phyloP scores from a whole-genome alignment of 208 protist species.

The Novymonas esmeraldas region DNA sequence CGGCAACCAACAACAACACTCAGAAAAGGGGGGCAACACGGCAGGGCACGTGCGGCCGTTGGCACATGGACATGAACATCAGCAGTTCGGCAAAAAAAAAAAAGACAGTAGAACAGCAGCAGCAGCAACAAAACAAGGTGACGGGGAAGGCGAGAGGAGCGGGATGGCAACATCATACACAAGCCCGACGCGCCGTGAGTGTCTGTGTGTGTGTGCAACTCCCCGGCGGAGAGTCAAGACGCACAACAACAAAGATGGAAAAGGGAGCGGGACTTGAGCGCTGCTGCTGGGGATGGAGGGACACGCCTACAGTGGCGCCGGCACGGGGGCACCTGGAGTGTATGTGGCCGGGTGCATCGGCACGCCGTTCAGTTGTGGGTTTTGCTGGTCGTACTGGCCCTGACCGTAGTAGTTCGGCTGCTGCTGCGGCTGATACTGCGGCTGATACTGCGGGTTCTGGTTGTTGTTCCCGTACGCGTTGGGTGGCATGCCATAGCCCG shows the following conservation, averaged over 20 bases:
- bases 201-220: too few relatives aligned
- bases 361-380: not conserved
- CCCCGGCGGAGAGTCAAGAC: too few relatives aligned
- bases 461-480: conserved; percentile 13
- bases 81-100: conserved; percentile 6
- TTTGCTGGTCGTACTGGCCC: not conserved
- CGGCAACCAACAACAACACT: too few relatives aligned
- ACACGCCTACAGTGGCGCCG: not conserved
- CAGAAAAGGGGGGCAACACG: too few relatives aligned
- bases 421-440: conserved; percentile 12
- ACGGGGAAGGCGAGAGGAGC: not conserved
- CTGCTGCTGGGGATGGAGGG: too few relatives aligned
- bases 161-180: not conserved
- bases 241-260: too few relatives aligned
- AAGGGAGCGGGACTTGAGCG: too few relatives aligned
- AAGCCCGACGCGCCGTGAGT: not conserved
- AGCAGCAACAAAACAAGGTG: not conserved
- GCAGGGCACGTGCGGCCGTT: too few relatives aligned
- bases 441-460: conserved; percentile 1
- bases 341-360: not conserved
- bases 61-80: not conserved
- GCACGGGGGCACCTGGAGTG: not conserved
- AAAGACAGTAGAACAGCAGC: conserved; percentile 2
- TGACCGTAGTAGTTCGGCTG: not conserved
- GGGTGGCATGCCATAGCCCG: conserved; percentile 16